Evolutionary conservation across 1,284 basidiomycete genomes (phyloP), one percentile per base, ranked within the genome.

Genomic region (Ustilago xerochloae): DNA sequence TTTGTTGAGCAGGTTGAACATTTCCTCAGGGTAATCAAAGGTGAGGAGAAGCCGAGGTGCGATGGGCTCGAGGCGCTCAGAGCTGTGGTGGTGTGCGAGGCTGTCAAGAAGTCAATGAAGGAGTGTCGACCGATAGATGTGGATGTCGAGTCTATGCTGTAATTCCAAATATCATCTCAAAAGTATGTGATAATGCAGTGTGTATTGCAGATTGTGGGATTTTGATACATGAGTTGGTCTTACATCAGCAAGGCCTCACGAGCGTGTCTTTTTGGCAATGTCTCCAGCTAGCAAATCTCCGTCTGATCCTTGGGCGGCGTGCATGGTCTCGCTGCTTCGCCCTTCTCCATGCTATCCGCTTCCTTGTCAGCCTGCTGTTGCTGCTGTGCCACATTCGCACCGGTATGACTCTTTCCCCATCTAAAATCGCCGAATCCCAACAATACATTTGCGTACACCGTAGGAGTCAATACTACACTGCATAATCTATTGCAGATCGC

Each of bases 371-470:
- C 41, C 24, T 24, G 28, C n/a, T 41, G 36, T 33, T 18, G 24
- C 47, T 36, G 36, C 28, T 46, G 29, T 20, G 53, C 58, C 1
- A 58, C 59, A 13, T 61, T 67, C 1, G 59, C 59, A 20, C 65
- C 67, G 1, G 60, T 58, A 32, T 70, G 67, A 13, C 28, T 35
- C 24, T 64, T 64, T 1, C 67, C 67, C 61, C 67, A 70, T 16
- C 65, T 41, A 20, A 63, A 69, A 20, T 69, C 60, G 0, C 60
- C 66, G 22, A 69, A 69, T 0, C 66, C 60, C 20, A 69, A 35
- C 41, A 69, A n/a, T 10, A 63, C 66, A 16, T 63, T 63, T 4
- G 60, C 60, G 35, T 63, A 69, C 36, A 63, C 66, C 24, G 56
- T 63, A 10, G 66, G 66, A 15, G 66, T 63, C 35, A 69, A 20